These are phyloP conservation scores for Lodderomyces margitis DNA, from an alignment of 1,139 yeast species.

Conservation along the genomic window DNA sequence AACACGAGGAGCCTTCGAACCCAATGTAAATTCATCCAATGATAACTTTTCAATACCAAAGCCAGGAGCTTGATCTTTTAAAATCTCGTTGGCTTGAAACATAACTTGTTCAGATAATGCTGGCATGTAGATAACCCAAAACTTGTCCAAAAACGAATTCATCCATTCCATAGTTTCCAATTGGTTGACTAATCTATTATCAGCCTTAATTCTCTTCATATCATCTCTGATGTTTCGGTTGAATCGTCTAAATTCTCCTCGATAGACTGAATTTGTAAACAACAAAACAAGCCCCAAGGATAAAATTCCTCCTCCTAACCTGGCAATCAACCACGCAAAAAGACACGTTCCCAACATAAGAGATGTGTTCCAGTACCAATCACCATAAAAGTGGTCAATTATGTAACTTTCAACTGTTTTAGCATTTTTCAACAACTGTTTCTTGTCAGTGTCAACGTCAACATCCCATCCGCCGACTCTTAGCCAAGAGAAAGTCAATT, in stretches of 20 bases:
- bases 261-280: conserved; percentile 63
- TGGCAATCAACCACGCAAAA: conserved; percentile 63
- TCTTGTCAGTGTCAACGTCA: conserved; percentile 24
- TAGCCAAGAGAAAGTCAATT: conserved; percentile 41
- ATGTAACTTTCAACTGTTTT: conserved; percentile 55
- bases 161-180: conserved; percentile 79
- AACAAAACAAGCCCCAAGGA: conserved; percentile 57
- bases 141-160: conserved; percentile 70
- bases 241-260: conserved; percentile 70
- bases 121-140: conserved; percentile 88
- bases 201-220: conserved; percentile 58
- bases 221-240: conserved; percentile 73
- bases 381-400: conserved; percentile 65
- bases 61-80: conserved; percentile 76
- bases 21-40: conserved; percentile 74
- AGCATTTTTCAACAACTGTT: conserved; percentile 22
- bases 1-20: conserved; percentile 75
- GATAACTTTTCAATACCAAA: conserved; percentile 73
- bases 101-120: conserved; percentile 75
- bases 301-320: conserved; percentile 56
- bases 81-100: conserved; percentile 60
- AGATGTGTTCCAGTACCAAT: conserved; percentile 68
- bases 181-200: conserved; percentile 58
- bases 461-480: conserved; percentile 43
- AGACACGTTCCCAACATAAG: conserved; percentile 68